Base-by-base conservation (phyloP, 1,284 basidiomycete genomes). In the Apiotrichum porosum region DNA sequence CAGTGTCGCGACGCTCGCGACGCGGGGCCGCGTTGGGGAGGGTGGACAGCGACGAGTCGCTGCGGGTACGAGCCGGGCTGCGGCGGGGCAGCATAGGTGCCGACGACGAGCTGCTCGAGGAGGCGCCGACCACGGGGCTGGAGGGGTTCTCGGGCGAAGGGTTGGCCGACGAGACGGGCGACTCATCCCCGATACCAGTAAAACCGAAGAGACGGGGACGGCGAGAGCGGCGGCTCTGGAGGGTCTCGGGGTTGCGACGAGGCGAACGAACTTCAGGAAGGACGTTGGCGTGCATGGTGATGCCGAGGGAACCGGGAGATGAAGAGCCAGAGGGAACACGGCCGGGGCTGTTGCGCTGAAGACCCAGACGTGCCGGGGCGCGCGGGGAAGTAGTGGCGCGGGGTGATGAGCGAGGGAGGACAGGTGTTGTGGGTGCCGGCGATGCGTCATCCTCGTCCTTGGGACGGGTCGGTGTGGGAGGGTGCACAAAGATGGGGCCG, bases 171-270 rank as follows among this genome's bases (percentile, higher is more conserved):
- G 67, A 66, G 26, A 54, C 58, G 15, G 52, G 42, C 3, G 63
- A 52, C 3, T 47, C 32, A 9, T 63, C 62, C 9, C 52, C 48
- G 21, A 72, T 48, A 17, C 67, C 69, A 6, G 72, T 74, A 51
- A 72, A 74, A 2, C 72, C 72, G 44, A 72, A 72, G 30, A 74
- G 49, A n/a, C 62, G 45, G 4, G 71, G 64, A 44, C 72, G 61
- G n/a, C 68, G 52, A 10, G 64, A 62, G 21, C 68, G 49, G 49
- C 31, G 58, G 60, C 42, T 66, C 61, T 14, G 61, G 38, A 19
- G 57, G 44, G 54, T 63, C 56, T 42, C 53, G 12, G 59, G 54
- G 14, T 49, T 55, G 28, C 61, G 58, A 14, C 60, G 57, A 1
- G 69, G 67, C 2, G 69, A 71, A 18, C 71, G 62, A 21, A 73